A percentile compares a stretch with the other conserved stretches of the same genome.
Conservation (phyloP, 139 green algal genomes). For the Coccomyxa sp. region DNA sequence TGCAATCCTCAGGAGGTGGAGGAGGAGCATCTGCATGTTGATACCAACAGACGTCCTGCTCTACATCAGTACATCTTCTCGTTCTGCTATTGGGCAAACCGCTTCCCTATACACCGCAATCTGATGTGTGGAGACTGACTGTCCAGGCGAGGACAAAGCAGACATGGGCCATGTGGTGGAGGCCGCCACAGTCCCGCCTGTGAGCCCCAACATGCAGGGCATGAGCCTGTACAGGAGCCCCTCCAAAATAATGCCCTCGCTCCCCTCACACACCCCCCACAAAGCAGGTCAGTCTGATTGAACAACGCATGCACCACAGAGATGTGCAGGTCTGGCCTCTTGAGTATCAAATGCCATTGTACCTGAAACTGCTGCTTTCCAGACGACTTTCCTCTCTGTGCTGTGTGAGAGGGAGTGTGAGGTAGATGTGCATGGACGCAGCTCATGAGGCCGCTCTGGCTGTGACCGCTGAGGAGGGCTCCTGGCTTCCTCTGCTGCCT, state of each 20-base stretch:
- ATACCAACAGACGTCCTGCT: too few species aligned
- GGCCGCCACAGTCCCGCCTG: too few species aligned
- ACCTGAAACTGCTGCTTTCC: background rate
- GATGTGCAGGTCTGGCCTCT: background rate
- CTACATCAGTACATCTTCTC: too few species aligned
- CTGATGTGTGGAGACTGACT: too few species aligned
- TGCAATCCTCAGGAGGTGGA: too few species aligned
- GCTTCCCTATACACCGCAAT: too few species aligned
- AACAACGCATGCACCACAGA: background rate
- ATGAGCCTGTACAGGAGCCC: background rate
- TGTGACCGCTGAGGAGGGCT: background rate
- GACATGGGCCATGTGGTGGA: background rate
- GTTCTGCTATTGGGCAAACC: too few species aligned
- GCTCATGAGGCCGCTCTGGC: slow-evolving; percentile 11
- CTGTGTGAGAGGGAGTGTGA: background rate
- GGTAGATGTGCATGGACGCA: background rate
- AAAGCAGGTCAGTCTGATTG: background rate
- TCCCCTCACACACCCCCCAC: background rate
- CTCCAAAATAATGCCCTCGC: background rate
- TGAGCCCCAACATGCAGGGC: background rate
- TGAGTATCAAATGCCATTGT: too few species aligned
- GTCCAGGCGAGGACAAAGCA: too few species aligned
- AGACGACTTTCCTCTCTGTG: background rate
- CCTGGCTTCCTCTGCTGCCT: slow-evolving; percentile 14
- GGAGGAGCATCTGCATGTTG: too few species aligned